Evolutionary conservation across 148 eudicot genomes (phyloP).

Genomic region (Vaccinium darrowii): DNA sequence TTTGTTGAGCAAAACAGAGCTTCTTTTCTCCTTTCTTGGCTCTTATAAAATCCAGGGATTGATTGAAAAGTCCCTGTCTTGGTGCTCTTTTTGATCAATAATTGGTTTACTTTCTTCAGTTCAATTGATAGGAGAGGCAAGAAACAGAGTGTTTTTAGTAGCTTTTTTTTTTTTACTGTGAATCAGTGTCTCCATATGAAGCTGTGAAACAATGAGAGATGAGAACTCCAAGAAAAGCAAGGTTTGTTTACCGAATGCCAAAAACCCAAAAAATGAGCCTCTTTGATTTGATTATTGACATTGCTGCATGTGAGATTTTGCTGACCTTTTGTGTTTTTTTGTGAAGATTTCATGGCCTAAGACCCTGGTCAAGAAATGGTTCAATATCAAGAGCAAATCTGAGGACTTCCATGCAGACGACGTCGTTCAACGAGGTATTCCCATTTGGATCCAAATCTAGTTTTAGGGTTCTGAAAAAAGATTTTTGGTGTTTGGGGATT

Average conservation of each 20-base stretch:
- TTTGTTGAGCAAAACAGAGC: background rate
- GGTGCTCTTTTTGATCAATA: background rate
- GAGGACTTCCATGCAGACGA: slow-evolving; percentile 88
- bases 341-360: slow-evolving; percentile 91
- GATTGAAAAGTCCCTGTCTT: background rate
- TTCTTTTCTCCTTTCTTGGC: background rate
- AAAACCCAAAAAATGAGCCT: background rate
- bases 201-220: slow-evolving; percentile 74
- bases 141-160: background rate
- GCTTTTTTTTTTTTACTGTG: background rate
- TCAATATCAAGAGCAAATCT: slow-evolving; percentile 76
- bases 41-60: background rate
- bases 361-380: slow-evolving; percentile 92
- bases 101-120: background rate
- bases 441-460: background rate
- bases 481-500: background rate
- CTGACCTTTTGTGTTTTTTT: slow-evolving; percentile 30
- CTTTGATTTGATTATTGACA: slow-evolving; percentile 7
- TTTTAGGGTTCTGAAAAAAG: slow-evolving; percentile 11
- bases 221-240: slow-evolving; percentile 82
- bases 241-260: slow-evolving; percentile 45
- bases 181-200: slow-evolving; percentile 37
- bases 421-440: slow-evolving; percentile 50
- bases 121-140: background rate
- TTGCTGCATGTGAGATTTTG: slow-evolving; percentile 17